Conservation (phyloP, 306 rosid species). For the Corylus heterophylla region DNA sequence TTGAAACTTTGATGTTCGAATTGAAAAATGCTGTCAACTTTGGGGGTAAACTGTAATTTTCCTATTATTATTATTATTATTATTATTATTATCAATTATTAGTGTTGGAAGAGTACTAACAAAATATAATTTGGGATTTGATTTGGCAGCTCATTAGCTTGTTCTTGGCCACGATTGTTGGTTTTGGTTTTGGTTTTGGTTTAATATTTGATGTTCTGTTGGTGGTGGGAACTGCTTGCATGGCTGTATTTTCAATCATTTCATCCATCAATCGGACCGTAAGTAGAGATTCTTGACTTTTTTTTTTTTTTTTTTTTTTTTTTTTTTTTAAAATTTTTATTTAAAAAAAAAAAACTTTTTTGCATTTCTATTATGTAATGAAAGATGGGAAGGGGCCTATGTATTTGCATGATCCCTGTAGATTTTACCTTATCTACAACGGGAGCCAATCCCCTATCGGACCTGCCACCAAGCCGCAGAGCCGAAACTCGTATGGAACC, state of each 20-base stretch:
- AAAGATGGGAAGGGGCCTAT: too few relatives aligned
- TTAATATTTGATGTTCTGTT: neutral
- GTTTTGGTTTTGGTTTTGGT: conserved; percentile 39
- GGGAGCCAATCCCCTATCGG: too few relatives aligned
- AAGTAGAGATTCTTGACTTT: neutral
- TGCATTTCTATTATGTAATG: too few relatives aligned
- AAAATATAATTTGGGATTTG: neutral
- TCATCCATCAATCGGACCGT: conserved; percentile 35
- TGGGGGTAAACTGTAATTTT: too few relatives aligned
- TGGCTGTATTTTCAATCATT: conserved; percentile 43
- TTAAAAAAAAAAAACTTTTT: too few relatives aligned
- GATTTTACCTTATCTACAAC: too few relatives aligned
- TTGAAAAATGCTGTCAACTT: too few relatives aligned
- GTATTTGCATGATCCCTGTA: too few relatives aligned
- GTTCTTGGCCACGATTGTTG: conserved; percentile 44
- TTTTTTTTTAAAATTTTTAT: neutral
- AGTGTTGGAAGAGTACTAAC: neutral
- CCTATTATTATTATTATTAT: too few relatives aligned
- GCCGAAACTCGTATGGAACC: too few relatives aligned
- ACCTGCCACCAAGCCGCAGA: too few relatives aligned
- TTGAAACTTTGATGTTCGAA: too few relatives aligned
- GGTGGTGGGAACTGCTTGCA: conserved; percentile 29
- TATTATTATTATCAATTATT: neutral
- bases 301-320: neutral
- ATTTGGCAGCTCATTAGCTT: conserved; percentile 33